Base-by-base conservation (phyloP, 805 yeast genomes). In the Saturnispora besseyi region DNA sequence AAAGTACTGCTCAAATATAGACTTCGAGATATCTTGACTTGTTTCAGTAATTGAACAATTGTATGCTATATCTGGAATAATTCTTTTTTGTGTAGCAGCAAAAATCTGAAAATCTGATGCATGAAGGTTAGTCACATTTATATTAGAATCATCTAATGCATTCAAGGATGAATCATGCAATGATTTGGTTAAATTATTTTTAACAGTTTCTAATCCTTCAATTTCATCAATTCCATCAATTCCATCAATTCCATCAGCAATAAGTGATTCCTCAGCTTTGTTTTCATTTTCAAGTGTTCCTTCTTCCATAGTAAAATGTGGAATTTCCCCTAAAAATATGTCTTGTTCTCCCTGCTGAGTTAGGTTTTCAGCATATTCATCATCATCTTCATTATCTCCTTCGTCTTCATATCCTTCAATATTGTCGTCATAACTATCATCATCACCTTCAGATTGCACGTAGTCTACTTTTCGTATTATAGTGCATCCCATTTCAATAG, bases 291-390 rank as follows among this genome's bases (percentile, higher is more conserved):
- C 41, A 15, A 5, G 10, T 6, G 9, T 18, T 15, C 11, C 8
- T 32, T 18, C 24, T 6, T 48, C 36, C 13, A 30, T 38, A 5
- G 38, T 29, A 32, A 46, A 38, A 50, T 61, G 65, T 9, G 63
- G 62, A 7, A 61, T 51, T 22, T 54, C 55, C 6, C 62, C 65
- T 7, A 56, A 21, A 46, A 60, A 59, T 4, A 41, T 21, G 8
- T 60, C 57, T 36, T 57, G 55, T 26, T 54, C 58, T n/a, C 57
- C 59, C n/a, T 57, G 62, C 1, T 56, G 54, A 4, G 52, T 58
- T 21, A 22, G 4, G 18, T 7, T 26, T 24, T 15, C 10, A n/a
- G 13, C 15, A 2, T 44, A 32, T 31, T 36, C 41, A 31, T 42
- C 42, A 1, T 18, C 24, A 9, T 15, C 13, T 9, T 24, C 36